A percentile compares a stretch with the other conserved stretches of the same genome.
Conservation (phyloP, 305 asterid genomes). For the Withania somnifera region DNA sequence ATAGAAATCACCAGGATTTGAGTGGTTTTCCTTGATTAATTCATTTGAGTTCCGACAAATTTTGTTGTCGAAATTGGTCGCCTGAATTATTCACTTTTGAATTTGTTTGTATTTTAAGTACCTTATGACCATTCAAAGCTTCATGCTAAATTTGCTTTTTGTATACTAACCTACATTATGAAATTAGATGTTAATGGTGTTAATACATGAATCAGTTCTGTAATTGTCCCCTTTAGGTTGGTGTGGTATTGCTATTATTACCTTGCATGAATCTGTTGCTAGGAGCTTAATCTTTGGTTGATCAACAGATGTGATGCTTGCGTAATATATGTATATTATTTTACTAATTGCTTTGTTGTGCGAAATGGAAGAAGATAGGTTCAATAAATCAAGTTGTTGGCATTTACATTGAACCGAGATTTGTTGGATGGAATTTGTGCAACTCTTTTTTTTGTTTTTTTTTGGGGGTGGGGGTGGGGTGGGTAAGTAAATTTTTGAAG, state of each 20-base stretch:
- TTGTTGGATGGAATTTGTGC: neutral
- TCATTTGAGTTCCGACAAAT: no score
- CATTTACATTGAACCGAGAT: neutral
- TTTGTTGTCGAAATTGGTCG: no score
- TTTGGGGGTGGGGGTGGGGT: no score
- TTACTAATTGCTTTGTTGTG: neutral
- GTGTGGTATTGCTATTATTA: neutral
- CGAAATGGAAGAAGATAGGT: neutral
- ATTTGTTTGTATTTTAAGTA: neutral
- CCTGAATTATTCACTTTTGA: neutral
- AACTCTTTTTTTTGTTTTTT: neutral
- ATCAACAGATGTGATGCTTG: neutral
- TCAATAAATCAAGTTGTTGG: neutral
- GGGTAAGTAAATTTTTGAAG: neutral
- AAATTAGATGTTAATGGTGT: neutral
- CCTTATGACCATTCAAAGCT: neutral
- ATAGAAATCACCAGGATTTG: no score
- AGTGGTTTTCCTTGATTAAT: no score
- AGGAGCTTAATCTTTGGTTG: neutral
- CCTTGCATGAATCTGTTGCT: neutral
- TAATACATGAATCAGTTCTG: neutral
- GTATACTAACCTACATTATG: neutral
- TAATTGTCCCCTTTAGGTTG: neutral
- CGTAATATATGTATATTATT: neutral
- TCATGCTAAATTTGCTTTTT: neutral